These are phyloP conservation scores for Microstroma glucosiphilum DNA, from an alignment of 1,284 basidiomycete genomes.

Conservation along the genomic window DNA sequence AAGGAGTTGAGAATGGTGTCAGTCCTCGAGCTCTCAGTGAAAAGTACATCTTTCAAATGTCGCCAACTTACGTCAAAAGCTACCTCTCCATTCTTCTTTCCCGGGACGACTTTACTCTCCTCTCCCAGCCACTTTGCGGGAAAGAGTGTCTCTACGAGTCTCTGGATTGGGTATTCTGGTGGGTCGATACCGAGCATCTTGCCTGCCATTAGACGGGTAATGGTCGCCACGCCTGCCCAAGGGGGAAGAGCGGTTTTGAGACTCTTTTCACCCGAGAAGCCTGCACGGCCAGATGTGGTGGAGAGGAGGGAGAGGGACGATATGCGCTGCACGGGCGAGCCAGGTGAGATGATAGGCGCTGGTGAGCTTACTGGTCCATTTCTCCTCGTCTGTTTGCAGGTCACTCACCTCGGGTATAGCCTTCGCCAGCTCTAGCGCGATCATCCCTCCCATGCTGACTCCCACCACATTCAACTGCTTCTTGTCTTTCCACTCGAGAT, in stretches of 20 bases:
- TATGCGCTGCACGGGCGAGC: constrained; percentile 17
- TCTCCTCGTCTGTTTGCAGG: no score
- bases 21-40: no score
- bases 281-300: constrained; percentile 33
- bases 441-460: constrained; percentile 78
- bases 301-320: constrained; percentile 34
- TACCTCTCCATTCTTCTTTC: no score
- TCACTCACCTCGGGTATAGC: constrained; percentile 1
- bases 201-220: constrained; percentile 50
- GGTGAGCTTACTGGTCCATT: background rate
- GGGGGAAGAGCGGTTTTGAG: constrained; percentile 17
- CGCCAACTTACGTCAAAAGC: no score
- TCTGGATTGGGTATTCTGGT: constrained; percentile 57
- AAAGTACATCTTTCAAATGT: no score
- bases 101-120: background rate
- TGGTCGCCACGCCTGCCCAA: constrained; percentile 46
- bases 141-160: constrained; percentile 63
- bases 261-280: constrained; percentile 1
- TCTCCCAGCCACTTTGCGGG: constrained; percentile 59
- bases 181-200: constrained; percentile 57
- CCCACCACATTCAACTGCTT: constrained; percentile 68
- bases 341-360: background rate
- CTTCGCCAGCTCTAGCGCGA: constrained; percentile 55
- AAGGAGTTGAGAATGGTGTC: background rate
- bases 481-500: constrained; percentile 65